Evolutionary conservation across 2,329 filamentous ascomycete species (phyloP), one percentile per base, ranked within the genome.

Genomic region (Didymella glomerata): DNA sequence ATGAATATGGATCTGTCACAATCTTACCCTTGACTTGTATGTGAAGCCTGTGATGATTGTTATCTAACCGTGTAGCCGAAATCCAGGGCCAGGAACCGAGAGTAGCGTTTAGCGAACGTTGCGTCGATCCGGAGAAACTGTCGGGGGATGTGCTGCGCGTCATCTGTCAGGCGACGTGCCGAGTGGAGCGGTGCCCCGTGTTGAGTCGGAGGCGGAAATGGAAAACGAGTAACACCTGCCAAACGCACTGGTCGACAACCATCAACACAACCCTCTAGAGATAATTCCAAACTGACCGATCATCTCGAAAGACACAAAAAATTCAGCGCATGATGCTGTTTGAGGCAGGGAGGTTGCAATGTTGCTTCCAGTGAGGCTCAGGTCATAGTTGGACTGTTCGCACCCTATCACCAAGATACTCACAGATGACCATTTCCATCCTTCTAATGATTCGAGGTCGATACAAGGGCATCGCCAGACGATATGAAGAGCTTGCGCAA

Each of bases 81-180:
- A 27, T 13, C 7, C 14, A 10, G 40, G 49, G 40, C 25, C 28
- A 25, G 28, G 40, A 11, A 20, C n/a, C 11, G 27, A 10, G n/a
- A 52, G 16, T 18, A 52, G 47, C 40, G 49, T 48, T 54, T 56
- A 44, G 61, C 48, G 48, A 44, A 53, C 51, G 58, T 48, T 54
- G 59, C 60, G 65, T 64, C 63, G 69, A 71, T 67, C 60, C 68
- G 67, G 70, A 63, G 66, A 66, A 64, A 62, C 61, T 54, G 51
- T 61, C 62, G 67, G 65, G 62, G 65, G 66, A 60, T 68, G 60
- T 61, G 62, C 62, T 66, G 65, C 60, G 44, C 48, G 40, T 68
- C 56, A 62, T 57, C 55, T 45, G 42, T 62, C 59, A 60, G 63
- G 44, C 38, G 65, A 61, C 65, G 68, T 68, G 67, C 66, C 70